phyloP scores from a whole-genome alignment of 1,284 basidiomycete genomes.

The Boletellus deceptivus region DNA sequence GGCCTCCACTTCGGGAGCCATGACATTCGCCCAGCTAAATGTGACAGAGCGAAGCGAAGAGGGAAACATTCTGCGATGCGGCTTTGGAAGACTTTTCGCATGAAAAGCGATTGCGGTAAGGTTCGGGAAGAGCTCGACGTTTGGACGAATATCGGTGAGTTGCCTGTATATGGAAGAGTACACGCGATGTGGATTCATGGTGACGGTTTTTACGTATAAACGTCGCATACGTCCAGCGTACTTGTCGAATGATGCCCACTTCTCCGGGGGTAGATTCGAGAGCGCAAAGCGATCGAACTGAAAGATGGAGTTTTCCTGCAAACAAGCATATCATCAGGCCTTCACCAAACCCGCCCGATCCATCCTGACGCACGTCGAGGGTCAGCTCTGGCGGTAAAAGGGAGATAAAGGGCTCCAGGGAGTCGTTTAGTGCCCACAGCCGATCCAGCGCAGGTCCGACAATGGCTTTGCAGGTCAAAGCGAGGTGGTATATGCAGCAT shows the following conservation, averaged over 20 bases:
- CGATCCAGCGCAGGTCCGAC: slow-evolving; percentile 27
- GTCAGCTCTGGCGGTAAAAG: slow-evolving; percentile 21
- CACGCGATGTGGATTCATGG: slow-evolving; percentile 27
- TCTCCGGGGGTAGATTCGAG: slow-evolving; percentile 13
- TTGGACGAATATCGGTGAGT: slow-evolving; percentile 24
- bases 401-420: slow-evolving; percentile 25
- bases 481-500: slow-evolving; percentile 24
- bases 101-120: slow-evolving; percentile 19
- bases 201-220: slow-evolving; percentile 26
- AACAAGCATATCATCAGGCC: slow-evolving; percentile 5
- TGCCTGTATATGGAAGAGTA: slow-evolving; percentile 33
- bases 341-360: not conserved
- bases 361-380: slow-evolving; percentile 20
- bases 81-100: slow-evolving; percentile 13
- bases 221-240: slow-evolving; percentile 24
- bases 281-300: slow-evolving; percentile 11
- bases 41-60: slow-evolving; percentile 23
- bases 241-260: slow-evolving; percentile 24
- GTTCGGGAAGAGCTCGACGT: slow-evolving; percentile 31
- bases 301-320: slow-evolving; percentile 22
- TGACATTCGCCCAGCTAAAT: slow-evolving; percentile 22
- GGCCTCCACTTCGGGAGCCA: slow-evolving; percentile 15
- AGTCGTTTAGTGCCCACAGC: slow-evolving; percentile 29
- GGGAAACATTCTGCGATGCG: slow-evolving; percentile 22
- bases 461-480: slow-evolving; percentile 28